Evolutionary conservation across 768 basidiomycete genomes (phyloP).

Genomic region (Rhizopogon vinicolor): DNA sequence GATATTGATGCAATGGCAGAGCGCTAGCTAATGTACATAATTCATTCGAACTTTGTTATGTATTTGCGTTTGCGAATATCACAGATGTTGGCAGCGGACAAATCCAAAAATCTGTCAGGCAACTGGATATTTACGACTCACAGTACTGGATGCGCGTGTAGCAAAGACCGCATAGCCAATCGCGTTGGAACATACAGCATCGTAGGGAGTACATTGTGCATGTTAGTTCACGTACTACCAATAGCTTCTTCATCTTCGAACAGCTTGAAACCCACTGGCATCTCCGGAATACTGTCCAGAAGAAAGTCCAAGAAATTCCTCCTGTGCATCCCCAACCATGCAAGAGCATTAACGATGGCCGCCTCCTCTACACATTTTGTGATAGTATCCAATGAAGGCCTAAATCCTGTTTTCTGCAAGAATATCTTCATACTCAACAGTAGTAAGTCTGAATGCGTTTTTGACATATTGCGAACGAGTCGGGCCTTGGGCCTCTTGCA

Average conservation of each 20-base stretch:
- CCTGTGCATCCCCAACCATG: conserved; percentile 7
- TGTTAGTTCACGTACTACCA: background rate
- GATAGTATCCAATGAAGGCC: background rate
- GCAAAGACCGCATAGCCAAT: too few species aligned
- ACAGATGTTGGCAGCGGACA: too few species aligned
- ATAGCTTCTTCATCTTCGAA: background rate
- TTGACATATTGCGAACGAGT: conserved; percentile 1
- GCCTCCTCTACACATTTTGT: background rate
- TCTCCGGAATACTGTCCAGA: background rate
- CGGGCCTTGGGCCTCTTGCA: background rate
- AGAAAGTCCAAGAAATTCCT: background rate
- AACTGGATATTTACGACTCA: too few species aligned
- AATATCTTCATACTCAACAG: background rate
- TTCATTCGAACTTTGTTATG: too few species aligned
- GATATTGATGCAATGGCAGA: too few species aligned
- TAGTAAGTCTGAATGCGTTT: background rate
- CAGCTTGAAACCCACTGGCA: background rate
- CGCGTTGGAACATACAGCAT: too few species aligned
- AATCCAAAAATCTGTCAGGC: too few species aligned
- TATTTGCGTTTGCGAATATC: too few species aligned
- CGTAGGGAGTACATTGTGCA: too few species aligned
- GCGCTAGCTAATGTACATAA: too few species aligned
- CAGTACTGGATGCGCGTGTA: too few species aligned
- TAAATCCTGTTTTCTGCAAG: background rate
- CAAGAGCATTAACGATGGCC: conserved; percentile 1